Evolutionary conservation across 2,329 filamentous ascomycete species (phyloP).

Genomic region (Sclerotinia spermophila): DNA sequence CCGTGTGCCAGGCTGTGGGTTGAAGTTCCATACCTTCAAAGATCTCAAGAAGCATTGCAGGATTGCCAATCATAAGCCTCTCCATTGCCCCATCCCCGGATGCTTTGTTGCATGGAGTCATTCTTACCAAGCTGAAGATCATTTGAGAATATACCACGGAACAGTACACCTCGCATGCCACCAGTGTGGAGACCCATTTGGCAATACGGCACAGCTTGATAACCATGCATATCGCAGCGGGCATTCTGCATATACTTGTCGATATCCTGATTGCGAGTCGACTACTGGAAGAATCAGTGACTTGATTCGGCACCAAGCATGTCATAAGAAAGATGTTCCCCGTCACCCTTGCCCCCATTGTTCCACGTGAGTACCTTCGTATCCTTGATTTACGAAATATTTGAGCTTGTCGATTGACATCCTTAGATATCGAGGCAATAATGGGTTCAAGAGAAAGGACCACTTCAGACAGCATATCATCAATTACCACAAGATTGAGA

Average conservation of each 20-base stretch:
- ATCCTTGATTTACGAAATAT: rapidly evolving
- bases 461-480: neutral
- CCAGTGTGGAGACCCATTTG: neutral
- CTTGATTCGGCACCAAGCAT: conserved; percentile 8
- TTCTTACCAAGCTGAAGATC: rapidly evolving
- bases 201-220: rapidly evolving
- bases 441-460: conserved; percentile 12
- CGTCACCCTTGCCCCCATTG: conserved; percentile 14
- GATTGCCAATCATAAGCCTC: neutral
- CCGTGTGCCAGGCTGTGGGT: neutral
- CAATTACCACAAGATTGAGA: neutral
- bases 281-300: neutral
- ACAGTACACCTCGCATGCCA: neutral
- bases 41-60: neutral
- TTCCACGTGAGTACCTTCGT: neutral
- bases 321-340: neutral
- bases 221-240: rapidly evolving
- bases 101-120: rapidly evolving
- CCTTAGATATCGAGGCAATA: neutral
- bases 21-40: neutral
- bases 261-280: conserved; percentile 2
- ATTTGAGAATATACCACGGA: rapidly evolving
- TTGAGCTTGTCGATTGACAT: neutral
- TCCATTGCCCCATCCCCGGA: neutral
- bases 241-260: neutral